These are phyloP conservation scores for Gautieria morchelliformis DNA, from an alignment of 768 basidiomycete species.

Conservation along the genomic window DNA sequence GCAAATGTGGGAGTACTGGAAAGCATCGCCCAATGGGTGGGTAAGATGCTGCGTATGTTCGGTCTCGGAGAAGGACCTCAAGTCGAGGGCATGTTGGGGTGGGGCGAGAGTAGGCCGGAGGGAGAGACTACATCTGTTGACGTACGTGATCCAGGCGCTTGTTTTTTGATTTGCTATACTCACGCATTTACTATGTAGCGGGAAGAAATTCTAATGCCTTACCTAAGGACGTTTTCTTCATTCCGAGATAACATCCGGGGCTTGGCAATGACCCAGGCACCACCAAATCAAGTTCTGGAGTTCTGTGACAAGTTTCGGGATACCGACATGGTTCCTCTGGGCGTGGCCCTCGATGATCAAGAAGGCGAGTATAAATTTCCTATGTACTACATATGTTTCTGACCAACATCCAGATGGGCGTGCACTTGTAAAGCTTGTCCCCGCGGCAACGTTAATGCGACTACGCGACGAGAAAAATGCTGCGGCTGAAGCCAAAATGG, in stretches of 20 bases:
- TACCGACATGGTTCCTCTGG: conserved; percentile 82
- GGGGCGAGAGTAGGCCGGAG: conserved; percentile 57
- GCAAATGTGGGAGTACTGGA: conserved; percentile 57
- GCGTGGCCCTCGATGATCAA: conserved; percentile 94
- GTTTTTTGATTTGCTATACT: background rate
- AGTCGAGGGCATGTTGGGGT: conserved; percentile 52
- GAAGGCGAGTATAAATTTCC: conserved; percentile 47
- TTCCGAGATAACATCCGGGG: conserved; percentile 88
- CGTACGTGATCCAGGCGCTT: conserved; percentile 17
- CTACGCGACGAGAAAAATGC: too few relatives aligned
- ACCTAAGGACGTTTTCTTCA: conserved; percentile 70
- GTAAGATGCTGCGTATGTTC: conserved; percentile 54
- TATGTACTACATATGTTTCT: background rate
- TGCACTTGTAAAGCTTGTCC: conserved; percentile 87
- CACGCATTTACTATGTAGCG: conserved; percentile 35
- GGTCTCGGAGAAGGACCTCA: conserved; percentile 66
- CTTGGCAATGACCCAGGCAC: conserved; percentile 64
- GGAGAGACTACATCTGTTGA: conserved; percentile 24
- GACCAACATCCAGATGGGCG: conserved; percentile 58
- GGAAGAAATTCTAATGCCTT: conserved; percentile 83
- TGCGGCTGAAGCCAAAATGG: too few relatives aligned
- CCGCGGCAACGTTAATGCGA: conserved; percentile 60
- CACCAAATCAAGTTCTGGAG: conserved; percentile 71
- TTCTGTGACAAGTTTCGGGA: conserved; percentile 89
- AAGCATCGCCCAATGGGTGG: conserved; percentile 36